phyloP scores from a whole-genome alignment of 73 alveolate genomes.

The Paramecium sonneborni region DNA sequence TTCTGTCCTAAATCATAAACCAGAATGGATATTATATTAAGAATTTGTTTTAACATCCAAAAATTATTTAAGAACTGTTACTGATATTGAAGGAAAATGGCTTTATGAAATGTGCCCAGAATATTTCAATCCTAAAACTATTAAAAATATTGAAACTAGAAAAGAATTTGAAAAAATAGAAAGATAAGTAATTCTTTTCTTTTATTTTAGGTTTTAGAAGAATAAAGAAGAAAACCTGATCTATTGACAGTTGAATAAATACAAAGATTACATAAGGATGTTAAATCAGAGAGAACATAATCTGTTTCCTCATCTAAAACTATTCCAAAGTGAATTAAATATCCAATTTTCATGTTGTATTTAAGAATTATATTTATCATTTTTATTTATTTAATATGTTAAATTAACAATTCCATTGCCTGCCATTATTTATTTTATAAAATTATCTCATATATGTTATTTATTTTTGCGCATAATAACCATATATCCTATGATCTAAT shows the following conservation, averaged over 20 bases:
- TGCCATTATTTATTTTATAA: too few species aligned
- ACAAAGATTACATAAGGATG: background rate
- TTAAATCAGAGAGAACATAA: background rate
- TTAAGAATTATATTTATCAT: too few species aligned
- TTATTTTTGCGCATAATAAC: too few species aligned
- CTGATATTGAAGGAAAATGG: slow-evolving; percentile 95
- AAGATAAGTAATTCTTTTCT: background rate
- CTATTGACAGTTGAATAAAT: slow-evolving; percentile 30
- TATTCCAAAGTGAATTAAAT: background rate
- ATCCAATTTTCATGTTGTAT: background rate
- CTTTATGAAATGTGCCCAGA: slow-evolving; percentile 95
- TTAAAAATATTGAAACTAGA: slow-evolving; percentile 60
- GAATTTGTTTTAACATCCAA: slow-evolving; percentile 98
- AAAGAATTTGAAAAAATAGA: slow-evolving; percentile 65
- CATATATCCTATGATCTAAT: too few species aligned
- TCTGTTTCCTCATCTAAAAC: background rate
- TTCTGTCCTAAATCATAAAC: slow-evolving; percentile 95
- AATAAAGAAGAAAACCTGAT: background rate
- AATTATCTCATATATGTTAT: background rate
- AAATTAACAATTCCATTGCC: too few species aligned
- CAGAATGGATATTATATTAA: slow-evolving; percentile 98
- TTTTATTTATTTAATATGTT: too few species aligned
- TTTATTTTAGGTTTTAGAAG: background rate
- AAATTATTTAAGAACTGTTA: slow-evolving; percentile 97
- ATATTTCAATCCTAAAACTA: slow-evolving; percentile 88